Conservation (phyloP, 2,329 filamentous ascomycete genomes). For the Mariannaea sp. region DNA sequence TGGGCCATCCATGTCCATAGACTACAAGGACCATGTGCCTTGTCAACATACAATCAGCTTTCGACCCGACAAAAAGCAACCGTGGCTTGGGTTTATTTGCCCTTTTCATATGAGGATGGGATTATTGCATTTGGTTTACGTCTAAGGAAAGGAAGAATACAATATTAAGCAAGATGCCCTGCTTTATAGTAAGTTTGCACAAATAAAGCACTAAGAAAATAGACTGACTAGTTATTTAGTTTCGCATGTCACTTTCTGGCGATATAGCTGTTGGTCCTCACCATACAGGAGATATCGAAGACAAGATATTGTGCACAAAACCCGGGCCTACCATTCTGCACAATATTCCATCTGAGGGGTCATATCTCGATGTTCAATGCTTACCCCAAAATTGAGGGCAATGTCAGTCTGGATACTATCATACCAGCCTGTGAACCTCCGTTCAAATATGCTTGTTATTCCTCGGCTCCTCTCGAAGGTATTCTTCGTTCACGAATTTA, state of each 20-base stretch:
- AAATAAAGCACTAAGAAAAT: neutral
- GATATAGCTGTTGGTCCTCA: constrained; percentile 5
- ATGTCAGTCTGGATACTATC: neutral
- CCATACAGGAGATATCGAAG: neutral
- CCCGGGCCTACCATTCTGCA: constrained; percentile 1
- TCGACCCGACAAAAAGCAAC: neutral
- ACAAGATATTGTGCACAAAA: neutral
- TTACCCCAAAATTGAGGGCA: neutral
- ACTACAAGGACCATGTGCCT: neutral
- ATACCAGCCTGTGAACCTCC: neutral
- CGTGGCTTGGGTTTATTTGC: constrained; percentile 5
- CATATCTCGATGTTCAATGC: neutral
- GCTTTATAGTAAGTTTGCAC: constrained; percentile 2
- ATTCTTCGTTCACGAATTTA: neutral
- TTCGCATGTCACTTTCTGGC: constrained; percentile 3
- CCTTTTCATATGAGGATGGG: neutral
- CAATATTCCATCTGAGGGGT: neutral
- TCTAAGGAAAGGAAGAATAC: neutral
- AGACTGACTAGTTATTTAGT: neutral
- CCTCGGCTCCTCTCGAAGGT: constrained; percentile 2
- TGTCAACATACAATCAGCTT: neutral
- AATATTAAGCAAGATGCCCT: constrained; percentile 5
- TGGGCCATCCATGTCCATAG: constrained; percentile 1
- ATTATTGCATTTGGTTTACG: constrained; percentile 5
- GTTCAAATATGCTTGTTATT: neutral